Evolutionary conservation across 129 eudicot species (phyloP), one percentile per base, ranked within the genome.

Genomic region (Apium graveolens): DNA sequence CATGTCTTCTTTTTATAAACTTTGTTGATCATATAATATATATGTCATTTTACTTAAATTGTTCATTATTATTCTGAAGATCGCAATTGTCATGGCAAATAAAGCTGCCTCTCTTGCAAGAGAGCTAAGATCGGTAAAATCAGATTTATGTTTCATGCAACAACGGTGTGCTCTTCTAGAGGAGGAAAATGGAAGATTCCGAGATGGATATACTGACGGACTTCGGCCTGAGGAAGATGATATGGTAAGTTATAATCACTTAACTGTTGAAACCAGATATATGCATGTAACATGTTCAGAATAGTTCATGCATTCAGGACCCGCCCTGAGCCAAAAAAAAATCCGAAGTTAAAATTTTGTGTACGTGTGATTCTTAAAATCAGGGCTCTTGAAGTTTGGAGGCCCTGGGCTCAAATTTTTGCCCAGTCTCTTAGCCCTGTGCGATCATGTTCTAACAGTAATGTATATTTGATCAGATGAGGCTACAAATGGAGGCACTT

Each of bases 401-500:
- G 53, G 20, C 57, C 55, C 57, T 49, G 7, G 8, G n/a, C 57
- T 18, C 57, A 4, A 5, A 16, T 48, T 48, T 48, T 48, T 20
- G 0, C 24, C n/a, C n/a, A 3, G 53, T 46, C 53, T 48, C 5
- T 1, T 20, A 2, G 26, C 27, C 62, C 4, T 57, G 65, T 10
- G 27, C 65, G 13, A 31, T 31, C 53, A 42, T 72, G 8, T 27
- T 42, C 37, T 24, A 41, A 72, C 18, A 2, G 4, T 42, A 5
- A 24, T 26, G 35, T 3, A 44, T 42, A 38, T 31, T 70, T 70
- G 70, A 55, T 26, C 78, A 94, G 97, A 91, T 95, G 87, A 91
- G 99, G 88, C 96, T 95, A 78, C 99, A 95, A 66, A 37, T 95
- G 82, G 99, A 95, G 87, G 97, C 99, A 53, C 86, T 95, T 31